A percentile compares a stretch with the other conserved stretches of the same genome.
Conservation (phyloP, 768 basidiomycete species). For the Xerocomellus chrysenteron region DNA sequence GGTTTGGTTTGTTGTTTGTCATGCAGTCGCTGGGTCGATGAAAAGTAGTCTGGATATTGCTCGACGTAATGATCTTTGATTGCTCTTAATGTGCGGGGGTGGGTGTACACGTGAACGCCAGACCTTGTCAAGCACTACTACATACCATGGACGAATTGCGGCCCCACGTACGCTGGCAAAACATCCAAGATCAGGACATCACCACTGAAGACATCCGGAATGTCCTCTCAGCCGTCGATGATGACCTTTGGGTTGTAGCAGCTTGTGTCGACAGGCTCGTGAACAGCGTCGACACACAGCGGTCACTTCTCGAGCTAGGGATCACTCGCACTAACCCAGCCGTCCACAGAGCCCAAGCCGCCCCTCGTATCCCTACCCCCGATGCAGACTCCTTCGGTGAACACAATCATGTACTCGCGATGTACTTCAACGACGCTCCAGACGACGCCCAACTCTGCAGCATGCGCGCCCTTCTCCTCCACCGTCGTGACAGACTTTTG, state of each 20-base stretch:
- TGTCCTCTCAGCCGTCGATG: constrained; percentile 48
- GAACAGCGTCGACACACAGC: constrained; percentile 55
- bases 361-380: constrained; percentile 26
- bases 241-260: constrained; percentile 79
- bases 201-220: constrained; percentile 47
- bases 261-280: constrained; percentile 69
- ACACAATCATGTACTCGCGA: constrained; percentile 34
- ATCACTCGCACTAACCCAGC: constrained; percentile 56
- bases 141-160: constrained; percentile 38
- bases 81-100: not conserved
- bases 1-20: constrained; percentile 41
- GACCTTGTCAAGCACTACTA: not conserved
- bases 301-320: constrained; percentile 60
- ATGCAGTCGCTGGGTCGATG: constrained; percentile 7
- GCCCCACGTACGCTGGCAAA: constrained; percentile 53
- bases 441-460: constrained; percentile 63
- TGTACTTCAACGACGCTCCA: constrained; percentile 56
- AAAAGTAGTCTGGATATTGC: constrained; percentile 33
- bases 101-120: constrained; percentile 1
- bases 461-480: constrained; percentile 67
- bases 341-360: constrained; percentile 45
- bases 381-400: constrained; percentile 17
- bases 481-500: constrained; percentile 65
- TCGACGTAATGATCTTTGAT: not conserved
- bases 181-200: constrained; percentile 56